Evolutionary conservation across 2,329 filamentous ascomycete genomes (phyloP).

Genomic region (Hymenoscyphus salicellus): DNA sequence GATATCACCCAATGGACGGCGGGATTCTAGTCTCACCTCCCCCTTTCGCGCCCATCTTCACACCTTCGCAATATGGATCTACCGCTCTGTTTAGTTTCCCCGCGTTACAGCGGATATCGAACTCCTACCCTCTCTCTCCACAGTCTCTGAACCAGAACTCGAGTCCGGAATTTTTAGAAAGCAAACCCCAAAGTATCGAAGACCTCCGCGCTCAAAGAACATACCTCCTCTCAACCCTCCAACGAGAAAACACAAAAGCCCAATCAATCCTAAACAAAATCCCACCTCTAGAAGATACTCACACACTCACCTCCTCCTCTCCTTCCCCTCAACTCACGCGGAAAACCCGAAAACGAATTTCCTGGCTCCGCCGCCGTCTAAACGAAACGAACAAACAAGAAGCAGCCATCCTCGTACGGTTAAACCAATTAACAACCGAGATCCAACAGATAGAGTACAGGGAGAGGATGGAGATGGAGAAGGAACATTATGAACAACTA

Average conservation of each 20-base stretch:
- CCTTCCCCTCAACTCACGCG: constrained; percentile 2
- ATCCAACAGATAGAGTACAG: constrained; percentile 45
- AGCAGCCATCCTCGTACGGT: constrained; percentile 42
- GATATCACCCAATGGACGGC: no score
- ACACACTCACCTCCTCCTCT: no score
- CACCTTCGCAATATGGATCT: no score
- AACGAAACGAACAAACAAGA: constrained; percentile 47
- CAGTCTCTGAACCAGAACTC: no score
- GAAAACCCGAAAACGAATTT: constrained; percentile 40
- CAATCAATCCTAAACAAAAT: constrained; percentile 42
- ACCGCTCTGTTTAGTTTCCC: no score
- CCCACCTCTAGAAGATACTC: constrained; percentile 39
- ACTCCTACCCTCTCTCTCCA: no score
- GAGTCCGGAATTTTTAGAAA: no score
- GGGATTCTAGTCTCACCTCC: no score
- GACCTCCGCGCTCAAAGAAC: constrained; percentile 46
- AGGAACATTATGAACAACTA: no score
- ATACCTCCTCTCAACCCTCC: constrained; percentile 45
- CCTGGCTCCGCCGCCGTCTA: constrained; percentile 44
- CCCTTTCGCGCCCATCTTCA: no score
- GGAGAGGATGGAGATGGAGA: constrained; percentile 32
- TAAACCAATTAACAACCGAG: constrained; percentile 51
- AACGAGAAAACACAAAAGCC: constrained; percentile 41
- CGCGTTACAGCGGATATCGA: no score
- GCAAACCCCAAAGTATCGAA: constrained; percentile 28